Base-by-base conservation (phyloP, 345 rosid genomes). In the Lumnitzera racemosa region DNA sequence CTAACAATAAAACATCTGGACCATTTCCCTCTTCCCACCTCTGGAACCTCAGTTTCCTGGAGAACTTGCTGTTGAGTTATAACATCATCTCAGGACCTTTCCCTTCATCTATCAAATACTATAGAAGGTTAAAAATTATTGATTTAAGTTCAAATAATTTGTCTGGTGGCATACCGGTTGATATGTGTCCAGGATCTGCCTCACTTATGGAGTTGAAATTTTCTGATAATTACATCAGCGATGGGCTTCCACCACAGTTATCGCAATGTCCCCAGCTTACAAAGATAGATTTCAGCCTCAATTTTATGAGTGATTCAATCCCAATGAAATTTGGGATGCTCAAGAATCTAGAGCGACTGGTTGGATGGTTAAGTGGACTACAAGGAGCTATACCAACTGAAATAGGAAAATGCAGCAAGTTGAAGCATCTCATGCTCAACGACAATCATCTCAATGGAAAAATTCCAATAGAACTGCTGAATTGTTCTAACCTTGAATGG, bases 401-500 rank as follows among this genome's bases (percentile, higher is more conserved):
- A 68, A 59, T 89, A 55, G 96, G 15, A 20, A 20, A 20, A 20
- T 20, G 20, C 20, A 20, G 20, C 20, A 20, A 20, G 20, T 20
- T 20, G 20, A 92, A 87, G 73, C 84, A 89, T 70, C 80, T 92
- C 2, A 89, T 92, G 46, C 86, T 92, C 53, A 92, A 89, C 67
- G 85, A 92, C 63, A 89, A 92, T 55, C 85, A 78, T 47, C 89
- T 92, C 31, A 80, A 62, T 27, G 98, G 96, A 29, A 87, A 80
- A 64, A 82, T 92, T 51, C 98, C 97, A 2, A 69, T 64, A 9
- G 91, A 89, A 16, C 72, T 89, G 47, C 85, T 87, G 77, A 76
- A 77, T 23, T 89, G 96, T 76, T 85, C 81, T 24, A 92, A 89
- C 74, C 81, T 92, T 0, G 96, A 92, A 56, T 92, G 98, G 98